Base-by-base conservation (phyloP, 129 eudicot species). In the carrot (Daucus carota) region DNA sequence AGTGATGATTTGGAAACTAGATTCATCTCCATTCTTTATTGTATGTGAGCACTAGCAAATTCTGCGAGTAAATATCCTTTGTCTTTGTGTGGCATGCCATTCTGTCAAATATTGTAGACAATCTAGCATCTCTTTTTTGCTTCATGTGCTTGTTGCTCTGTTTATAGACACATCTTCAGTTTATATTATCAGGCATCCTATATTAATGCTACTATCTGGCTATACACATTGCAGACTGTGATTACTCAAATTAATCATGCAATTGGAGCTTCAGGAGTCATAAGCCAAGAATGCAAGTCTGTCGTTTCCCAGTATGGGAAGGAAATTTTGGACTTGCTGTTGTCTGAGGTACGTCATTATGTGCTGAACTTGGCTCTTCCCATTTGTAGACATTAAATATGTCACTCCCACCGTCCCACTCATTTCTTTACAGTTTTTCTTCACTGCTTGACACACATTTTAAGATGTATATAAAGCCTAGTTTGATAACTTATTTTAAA, bases 211-310 rank as follows among this genome's bases (percentile, higher is more conserved):
- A 20, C 16, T 73, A 16, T 24, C 22, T 24, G 44, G 50, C 32
- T 62, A 45, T 57, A 44, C 54, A 8, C 62, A 43, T 32, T 71
- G 24, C 79, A 95, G 99, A 63, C 95, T 67, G 80, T 95, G 15
- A 75, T 95, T 63, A 82, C 99, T 52, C 87, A 87, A 83, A 90
- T 95, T 67, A 95, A 95, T 80, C 96, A 86, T 70, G 99, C 94
- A 31, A 95, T 95, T 85, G 99, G 99, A 80, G 99, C 99, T 79
- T 73, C 92, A 57, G 99, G 99, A 73, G 91, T 95, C 50, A 84
- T 91, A 74, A 95, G 96, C 88, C 93, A 88, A 84, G 96, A 95
- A 85, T 95, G 99, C 89, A 95, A 88, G 84, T 76, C 96, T 9
- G 84, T 95, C 72, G 97, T 95, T 80, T 48, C 81, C 46, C 85